Percentiles rank a stretch among this genome's conserved stretches.
Evolutionary conservation across 2,329 filamentous ascomycete species (phyloP).

Genomic region (Cylindrodendrum hubeiense): DNA sequence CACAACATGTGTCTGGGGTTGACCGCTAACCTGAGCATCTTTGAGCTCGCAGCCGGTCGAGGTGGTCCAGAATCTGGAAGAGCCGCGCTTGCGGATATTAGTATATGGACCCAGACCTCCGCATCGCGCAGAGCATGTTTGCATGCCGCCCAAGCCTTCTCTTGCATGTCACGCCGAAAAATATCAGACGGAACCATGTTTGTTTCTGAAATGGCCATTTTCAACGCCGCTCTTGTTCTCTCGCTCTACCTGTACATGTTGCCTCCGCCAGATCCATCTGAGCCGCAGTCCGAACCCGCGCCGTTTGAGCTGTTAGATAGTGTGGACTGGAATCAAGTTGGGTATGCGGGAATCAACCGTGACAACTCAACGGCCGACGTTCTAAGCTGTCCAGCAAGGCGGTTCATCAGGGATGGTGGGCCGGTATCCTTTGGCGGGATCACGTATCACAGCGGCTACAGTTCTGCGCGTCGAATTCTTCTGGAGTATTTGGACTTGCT

Average conservation of each 20-base stretch:
- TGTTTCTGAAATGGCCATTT: constrained; percentile 19
- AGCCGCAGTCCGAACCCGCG: not conserved
- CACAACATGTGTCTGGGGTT: constrained; percentile 5
- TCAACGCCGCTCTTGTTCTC: constrained; percentile 15
- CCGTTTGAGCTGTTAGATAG: constrained; percentile 20
- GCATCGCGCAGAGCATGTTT: constrained; percentile 4
- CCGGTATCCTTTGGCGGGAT: constrained; percentile 7
- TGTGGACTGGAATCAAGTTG: constrained; percentile 11
- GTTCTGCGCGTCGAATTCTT: constrained; percentile 11
- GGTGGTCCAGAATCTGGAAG: not conserved
- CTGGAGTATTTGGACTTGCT: constrained; percentile 17
- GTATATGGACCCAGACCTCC: not conserved
- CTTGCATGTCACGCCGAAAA: constrained; percentile 18
- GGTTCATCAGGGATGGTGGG: constrained; percentile 5
- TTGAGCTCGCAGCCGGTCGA: constrained; percentile 6
- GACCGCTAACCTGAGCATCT: constrained; percentile 1
- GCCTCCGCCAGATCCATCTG: not conserved
- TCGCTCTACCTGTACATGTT: constrained; percentile 11
- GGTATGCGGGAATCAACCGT: not conserved
- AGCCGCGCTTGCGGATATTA: not conserved
- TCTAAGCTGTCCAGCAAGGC: not conserved
- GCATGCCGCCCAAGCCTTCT: constrained; percentile 11
- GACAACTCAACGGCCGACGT: not conserved
- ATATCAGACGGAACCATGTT: constrained; percentile 23
- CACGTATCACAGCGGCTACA: constrained; percentile 6